Conservation (phyloP, 495 filamentous ascomycete genomes). For the Hyaloscypha finlandica region DNA sequence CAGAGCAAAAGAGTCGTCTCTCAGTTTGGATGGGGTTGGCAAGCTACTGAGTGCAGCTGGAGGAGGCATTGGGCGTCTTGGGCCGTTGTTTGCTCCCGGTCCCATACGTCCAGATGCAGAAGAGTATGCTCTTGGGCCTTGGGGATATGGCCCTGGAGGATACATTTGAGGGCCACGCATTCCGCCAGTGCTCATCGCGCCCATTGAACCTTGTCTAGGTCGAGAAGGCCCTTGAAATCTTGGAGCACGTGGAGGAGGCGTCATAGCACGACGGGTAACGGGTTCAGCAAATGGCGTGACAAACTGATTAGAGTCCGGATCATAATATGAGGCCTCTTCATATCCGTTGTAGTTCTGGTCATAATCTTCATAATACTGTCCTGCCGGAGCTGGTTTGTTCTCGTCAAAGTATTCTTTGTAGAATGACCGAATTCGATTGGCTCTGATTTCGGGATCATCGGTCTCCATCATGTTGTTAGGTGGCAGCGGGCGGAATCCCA, state of each 20-base stretch:
- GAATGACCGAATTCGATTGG: slow-evolving; percentile 95
- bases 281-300: slow-evolving; percentile 81
- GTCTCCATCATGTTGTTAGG: slow-evolving; percentile 74
- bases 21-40: slow-evolving; percentile 84
- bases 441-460: slow-evolving; percentile 88
- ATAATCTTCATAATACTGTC: slow-evolving; percentile 70
- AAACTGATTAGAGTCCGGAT: slow-evolving; percentile 73
- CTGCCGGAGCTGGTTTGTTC: slow-evolving; percentile 53
- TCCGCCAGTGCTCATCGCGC: slow-evolving; percentile 35
- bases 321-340: slow-evolving; percentile 63
- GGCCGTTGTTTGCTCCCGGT: slow-evolving; percentile 39
- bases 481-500: slow-evolving; percentile 90
- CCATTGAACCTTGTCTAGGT: slow-evolving; percentile 39
- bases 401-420: slow-evolving; percentile 99
- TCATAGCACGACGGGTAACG: slow-evolving; percentile 90
- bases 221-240: slow-evolving; percentile 61
- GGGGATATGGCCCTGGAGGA: slow-evolving; percentile 40
- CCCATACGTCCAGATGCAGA: slow-evolving; percentile 63
- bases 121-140: slow-evolving; percentile 62
- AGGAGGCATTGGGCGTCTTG: slow-evolving; percentile 63
- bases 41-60: slow-evolving; percentile 73
- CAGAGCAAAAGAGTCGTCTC: slow-evolving; percentile 76
- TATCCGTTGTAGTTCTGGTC: slow-evolving; percentile 60
- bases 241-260: slow-evolving; percentile 82
- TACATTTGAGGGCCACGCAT: slow-evolving; percentile 23